Evolutionary conservation across 768 basidiomycete genomes (phyloP).

Genomic region (Leccinum boreale): DNA sequence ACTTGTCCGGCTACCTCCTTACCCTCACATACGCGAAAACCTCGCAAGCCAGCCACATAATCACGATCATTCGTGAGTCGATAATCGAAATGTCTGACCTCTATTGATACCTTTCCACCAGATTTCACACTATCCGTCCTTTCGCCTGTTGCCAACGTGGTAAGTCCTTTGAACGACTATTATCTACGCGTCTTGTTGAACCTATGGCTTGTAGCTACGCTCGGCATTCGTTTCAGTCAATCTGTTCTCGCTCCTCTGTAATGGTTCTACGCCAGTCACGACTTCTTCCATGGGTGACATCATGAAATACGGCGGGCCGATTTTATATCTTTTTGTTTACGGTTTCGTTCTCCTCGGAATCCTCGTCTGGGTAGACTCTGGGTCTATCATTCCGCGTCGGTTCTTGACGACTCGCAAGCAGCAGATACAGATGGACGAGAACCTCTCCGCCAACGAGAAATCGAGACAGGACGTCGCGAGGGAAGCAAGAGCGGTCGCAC

Average conservation of each 20-base stretch:
- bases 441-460: conserved; percentile 12
- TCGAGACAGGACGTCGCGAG: conserved; percentile 49
- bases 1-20: conserved; percentile 65
- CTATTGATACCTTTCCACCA: conserved; percentile 10
- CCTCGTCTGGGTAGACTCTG: conserved; percentile 72
- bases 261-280: conserved; percentile 47
- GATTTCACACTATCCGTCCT: conserved; percentile 66
- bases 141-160: conserved; percentile 67
- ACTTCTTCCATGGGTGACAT: conserved; percentile 50
- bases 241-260: conserved; percentile 69
- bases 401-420: conserved; percentile 25
- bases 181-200: background rate
- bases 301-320: conserved; percentile 68
- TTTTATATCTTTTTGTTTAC: conserved; percentile 66
- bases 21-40: conserved; percentile 71
- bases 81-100: background rate
- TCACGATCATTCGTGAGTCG: conserved; percentile 55
- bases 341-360: conserved; percentile 55
- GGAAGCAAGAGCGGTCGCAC: conserved; percentile 48
- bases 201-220: conserved; percentile 42
- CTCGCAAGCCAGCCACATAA: conserved; percentile 47
- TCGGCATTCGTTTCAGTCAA: conserved; percentile 75
- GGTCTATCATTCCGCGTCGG: conserved; percentile 47
- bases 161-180: conserved; percentile 33
- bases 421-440: conserved; percentile 7